Percentiles rank a stretch among this genome's conserved stretches.
Evolutionary conservation across 257 asterid genomes (phyloP).

Genomic region (Orobanche coerulescens): DNA sequence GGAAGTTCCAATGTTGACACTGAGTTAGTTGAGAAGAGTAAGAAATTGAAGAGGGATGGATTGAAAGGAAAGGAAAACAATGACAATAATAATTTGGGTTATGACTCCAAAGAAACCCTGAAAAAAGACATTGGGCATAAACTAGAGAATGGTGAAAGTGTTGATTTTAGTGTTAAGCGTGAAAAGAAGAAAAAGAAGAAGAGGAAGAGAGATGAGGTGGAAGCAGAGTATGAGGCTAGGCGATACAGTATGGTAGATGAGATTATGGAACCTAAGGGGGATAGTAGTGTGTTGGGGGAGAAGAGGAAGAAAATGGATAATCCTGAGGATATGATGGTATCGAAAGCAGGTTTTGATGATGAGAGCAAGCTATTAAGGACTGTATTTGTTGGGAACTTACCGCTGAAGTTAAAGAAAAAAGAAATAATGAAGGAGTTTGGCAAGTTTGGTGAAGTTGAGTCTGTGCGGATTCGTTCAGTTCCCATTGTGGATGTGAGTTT

Average conservation of each 20-base stretch:
- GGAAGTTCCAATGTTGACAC: constrained; percentile 21
- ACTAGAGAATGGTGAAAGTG: constrained; percentile 5
- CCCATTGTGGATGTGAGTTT: constrained; percentile 77
- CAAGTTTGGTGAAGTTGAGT: constrained; percentile 81
- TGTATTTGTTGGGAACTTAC: constrained; percentile 87
- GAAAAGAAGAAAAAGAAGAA: constrained; percentile 51
- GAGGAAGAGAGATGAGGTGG: constrained; percentile 94
- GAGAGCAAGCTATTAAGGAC: constrained; percentile 82
- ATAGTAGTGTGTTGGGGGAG: constrained; percentile 46
- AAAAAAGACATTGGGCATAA: neutral
- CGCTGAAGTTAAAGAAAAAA: constrained; percentile 75
- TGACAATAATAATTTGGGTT: neutral
- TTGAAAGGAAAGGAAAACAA: constrained; percentile 2
- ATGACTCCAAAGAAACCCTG: constrained; percentile 17
- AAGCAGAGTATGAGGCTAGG: constrained; percentile 70
- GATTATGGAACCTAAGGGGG: constrained; percentile 23
- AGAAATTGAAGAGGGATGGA: constrained; percentile 31
- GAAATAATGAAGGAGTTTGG: constrained; percentile 61
- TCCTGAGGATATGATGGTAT: constrained; percentile 63
- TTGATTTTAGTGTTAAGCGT: constrained; percentile 8
- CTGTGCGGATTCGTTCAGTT: constrained; percentile 84
- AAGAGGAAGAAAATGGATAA: constrained; percentile 87
- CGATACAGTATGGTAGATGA: constrained; percentile 39
- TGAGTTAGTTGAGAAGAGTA: constrained; percentile 20
- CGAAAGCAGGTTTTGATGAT: constrained; percentile 87